Percentiles rank a stretch among this genome's conserved stretches.
Evolutionary conservation across 2,329 filamentous ascomycete genomes (phyloP).

Genomic region (Penicillium sp.): DNA sequence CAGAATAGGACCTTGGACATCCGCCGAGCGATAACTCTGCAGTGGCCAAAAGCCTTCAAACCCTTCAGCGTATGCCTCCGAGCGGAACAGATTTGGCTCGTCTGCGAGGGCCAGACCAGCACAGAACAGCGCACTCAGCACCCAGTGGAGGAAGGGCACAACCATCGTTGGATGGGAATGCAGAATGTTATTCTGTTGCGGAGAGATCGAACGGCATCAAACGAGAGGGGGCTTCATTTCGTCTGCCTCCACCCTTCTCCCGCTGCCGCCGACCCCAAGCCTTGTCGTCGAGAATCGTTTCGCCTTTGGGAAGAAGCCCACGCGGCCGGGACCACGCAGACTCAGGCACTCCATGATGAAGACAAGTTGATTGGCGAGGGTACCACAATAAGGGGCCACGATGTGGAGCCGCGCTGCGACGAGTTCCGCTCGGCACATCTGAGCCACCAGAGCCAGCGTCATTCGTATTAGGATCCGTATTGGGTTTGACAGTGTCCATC

Average conservation of each 20-base stretch:
- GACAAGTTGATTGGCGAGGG: neutral
- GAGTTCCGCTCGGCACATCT: neutral
- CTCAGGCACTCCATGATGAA: neutral
- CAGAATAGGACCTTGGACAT: slow-evolving; percentile 28
- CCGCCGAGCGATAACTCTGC: slow-evolving; percentile 30
- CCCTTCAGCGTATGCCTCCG: slow-evolving; percentile 24
- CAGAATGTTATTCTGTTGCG: neutral
- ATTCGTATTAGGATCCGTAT: neutral
- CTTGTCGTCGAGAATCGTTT: neutral
- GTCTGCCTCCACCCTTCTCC: neutral
- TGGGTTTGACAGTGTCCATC: neutral
- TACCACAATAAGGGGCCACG: neutral
- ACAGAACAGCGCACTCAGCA: neutral
- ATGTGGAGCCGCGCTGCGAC: neutral
- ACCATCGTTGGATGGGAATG: neutral
- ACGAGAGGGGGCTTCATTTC: neutral
- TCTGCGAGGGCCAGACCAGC: slow-evolving; percentile 1
- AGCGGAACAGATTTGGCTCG: slow-evolving; percentile 9
- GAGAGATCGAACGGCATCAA: neutral
- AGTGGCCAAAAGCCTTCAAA: slow-evolving; percentile 30
- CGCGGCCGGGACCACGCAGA: slow-evolving; percentile 3
- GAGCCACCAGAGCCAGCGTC: neutral
- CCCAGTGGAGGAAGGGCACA: neutral
- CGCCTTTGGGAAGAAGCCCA: slow-evolving; percentile 5
- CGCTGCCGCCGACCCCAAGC: neutral